These are phyloP conservation scores for Parastagonospora avenae DNA, from an alignment of 2,329 filamentous ascomycete genomes.

Conservation along the genomic window DNA sequence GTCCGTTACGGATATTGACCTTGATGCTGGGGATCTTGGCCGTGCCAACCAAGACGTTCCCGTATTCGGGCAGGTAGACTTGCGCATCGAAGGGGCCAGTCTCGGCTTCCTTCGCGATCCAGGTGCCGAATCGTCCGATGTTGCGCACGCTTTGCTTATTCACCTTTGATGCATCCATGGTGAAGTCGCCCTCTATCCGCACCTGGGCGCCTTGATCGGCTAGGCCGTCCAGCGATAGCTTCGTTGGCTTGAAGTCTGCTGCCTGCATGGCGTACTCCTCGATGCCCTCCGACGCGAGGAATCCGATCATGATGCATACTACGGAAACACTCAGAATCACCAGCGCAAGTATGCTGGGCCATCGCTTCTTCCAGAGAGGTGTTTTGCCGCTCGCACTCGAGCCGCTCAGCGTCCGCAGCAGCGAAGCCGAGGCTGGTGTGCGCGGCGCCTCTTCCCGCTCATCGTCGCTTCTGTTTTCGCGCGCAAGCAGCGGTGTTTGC, in stretches of 20 bases:
- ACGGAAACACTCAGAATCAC: slow-evolving; percentile 65
- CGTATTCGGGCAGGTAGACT: slow-evolving; percentile 83
- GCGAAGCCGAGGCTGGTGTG: slow-evolving; percentile 43
- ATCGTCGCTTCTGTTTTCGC: slow-evolving; percentile 30
- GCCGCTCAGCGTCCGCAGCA: slow-evolving; percentile 42
- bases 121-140: slow-evolving; percentile 78
- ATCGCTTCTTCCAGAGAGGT: slow-evolving; percentile 58
- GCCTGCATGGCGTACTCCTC: slow-evolving; percentile 87
- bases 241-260: slow-evolving; percentile 79
- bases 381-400: slow-evolving; percentile 29
- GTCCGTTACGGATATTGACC: slow-evolving; percentile 77
- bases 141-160: slow-evolving; percentile 71
- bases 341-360: slow-evolving; percentile 81
- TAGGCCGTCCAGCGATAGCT: slow-evolving; percentile 83
- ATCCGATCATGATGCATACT: slow-evolving; percentile 78
- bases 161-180: slow-evolving; percentile 78
- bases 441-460: slow-evolving; percentile 25
- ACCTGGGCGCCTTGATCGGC: slow-evolving; percentile 78
- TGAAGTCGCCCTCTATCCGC: slow-evolving; percentile 80
- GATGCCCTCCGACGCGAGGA: slow-evolving; percentile 78
- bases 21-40: slow-evolving; percentile 76
- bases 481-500: slow-evolving; percentile 47
- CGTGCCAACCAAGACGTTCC: slow-evolving; percentile 75
- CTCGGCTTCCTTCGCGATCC: slow-evolving; percentile 77
- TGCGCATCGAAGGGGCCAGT: slow-evolving; percentile 73